Evolutionary conservation across 192 early-diverging fungal genomes (phyloP), one percentile per base, ranked within the genome.

Genomic region (Chytriomyces hyalinus): DNA sequence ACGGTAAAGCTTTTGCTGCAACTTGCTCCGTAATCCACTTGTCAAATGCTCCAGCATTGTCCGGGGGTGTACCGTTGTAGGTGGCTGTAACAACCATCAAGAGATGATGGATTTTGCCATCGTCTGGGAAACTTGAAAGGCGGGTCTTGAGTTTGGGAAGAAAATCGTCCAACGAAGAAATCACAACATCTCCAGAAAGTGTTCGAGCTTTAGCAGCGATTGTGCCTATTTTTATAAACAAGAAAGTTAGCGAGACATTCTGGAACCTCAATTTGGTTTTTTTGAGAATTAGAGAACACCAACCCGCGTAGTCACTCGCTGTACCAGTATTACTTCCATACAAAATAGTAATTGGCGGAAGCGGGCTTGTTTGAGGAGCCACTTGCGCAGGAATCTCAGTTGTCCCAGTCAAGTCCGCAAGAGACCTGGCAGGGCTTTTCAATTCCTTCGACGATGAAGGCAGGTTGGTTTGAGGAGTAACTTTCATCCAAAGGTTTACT

Each of bases 261-360:
- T 2, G 1, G 3, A 36, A 3, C 36, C 36, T 36, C 36, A 36
- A 36, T 36, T 36, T 36, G 5, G 15, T 57, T 26, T 26, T 26
- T 26, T 26, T 26, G 24, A 26, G 53, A 57, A 20, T 1, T 2
- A 13, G 4, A n/a, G 3, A 13, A 57, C 10, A 57, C 53, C 3
- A n/a, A 50, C 62, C 70, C 6, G 87, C 87, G 76, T 79, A 89
- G 60, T 89, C 89, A 62, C 83, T 78, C 6, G 86, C 69, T 13
- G 84, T 84, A 36, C 89, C 89, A 22, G 87, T 86, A 64, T 90
- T 85, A 36, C 83, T 80, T 43, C 89, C 89, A 71, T 79, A 90
- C 24, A 90, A 60, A 36, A 88, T 68, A 9, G 82, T 80, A 5
- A 86, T 63, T 15, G 77, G 79, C 11, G 67, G 53, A n/a, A 73